Percentiles rank a stretch among this genome's conserved stretches.
Conservation (phyloP, 306 rosid genomes). For the Cyclanthera cordifolia region DNA sequence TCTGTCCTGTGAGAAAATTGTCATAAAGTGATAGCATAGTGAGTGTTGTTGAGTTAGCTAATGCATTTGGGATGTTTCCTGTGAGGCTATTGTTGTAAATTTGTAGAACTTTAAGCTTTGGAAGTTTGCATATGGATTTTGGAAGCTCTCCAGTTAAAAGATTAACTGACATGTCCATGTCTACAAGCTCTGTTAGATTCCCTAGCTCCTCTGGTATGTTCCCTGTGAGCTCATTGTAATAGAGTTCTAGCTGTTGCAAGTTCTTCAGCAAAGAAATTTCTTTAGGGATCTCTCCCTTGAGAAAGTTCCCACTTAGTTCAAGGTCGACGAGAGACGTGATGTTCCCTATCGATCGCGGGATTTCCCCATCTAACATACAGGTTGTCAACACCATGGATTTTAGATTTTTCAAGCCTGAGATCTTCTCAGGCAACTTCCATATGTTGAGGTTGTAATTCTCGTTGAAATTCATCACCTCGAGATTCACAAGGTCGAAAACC, state of each 20-base stretch:
- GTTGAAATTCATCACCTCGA: too few relatives aligned
- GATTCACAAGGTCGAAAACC: too few relatives aligned
- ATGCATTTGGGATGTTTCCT: constrained; percentile 58
- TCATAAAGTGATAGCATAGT: constrained; percentile 63
- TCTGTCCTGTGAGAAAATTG: constrained; percentile 51
- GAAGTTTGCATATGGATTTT: constrained; percentile 50
- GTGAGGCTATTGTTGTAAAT: constrained; percentile 80
- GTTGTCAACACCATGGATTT: too few relatives aligned
- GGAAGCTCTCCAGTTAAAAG: constrained; percentile 57
- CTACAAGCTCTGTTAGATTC: constrained; percentile 56
- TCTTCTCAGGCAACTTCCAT: too few relatives aligned
- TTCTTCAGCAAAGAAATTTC: constrained; percentile 57
- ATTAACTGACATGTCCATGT: constrained; percentile 84
- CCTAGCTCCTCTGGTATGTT: constrained; percentile 67
- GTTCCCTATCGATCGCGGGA: too few relatives aligned
- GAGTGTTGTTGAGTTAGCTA: constrained; percentile 55
- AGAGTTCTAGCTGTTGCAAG: constrained; percentile 61
- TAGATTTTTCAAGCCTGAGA: too few relatives aligned
- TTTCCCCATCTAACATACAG: too few relatives aligned
- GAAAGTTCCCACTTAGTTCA: too few relatives aligned
- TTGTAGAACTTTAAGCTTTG: constrained; percentile 68
- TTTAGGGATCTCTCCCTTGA: too few relatives aligned
- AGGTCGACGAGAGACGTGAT: too few relatives aligned
- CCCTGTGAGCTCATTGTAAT: constrained; percentile 68
- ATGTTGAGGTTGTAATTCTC: too few relatives aligned